Percentiles rank a stretch among this genome's conserved stretches.
These are phyloP conservation scores for Staphylotrichum longicolle DNA, from an alignment of 495 filamentous ascomycete genomes.

Conservation along the genomic window DNA sequence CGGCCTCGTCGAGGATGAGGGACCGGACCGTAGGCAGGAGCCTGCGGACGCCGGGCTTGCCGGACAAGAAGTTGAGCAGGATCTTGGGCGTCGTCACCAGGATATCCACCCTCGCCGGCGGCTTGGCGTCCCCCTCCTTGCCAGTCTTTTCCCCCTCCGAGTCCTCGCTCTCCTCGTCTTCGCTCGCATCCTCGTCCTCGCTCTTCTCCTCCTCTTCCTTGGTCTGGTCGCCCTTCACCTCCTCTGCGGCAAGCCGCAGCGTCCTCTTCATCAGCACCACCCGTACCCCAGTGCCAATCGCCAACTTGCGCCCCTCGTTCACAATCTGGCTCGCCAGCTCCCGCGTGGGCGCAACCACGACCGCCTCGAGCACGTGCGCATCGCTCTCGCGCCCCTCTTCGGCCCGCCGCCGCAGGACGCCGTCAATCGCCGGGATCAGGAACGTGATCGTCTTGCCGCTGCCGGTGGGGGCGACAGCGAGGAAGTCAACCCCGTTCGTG, in stretches of 20 bases:
- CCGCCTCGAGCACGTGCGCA: conserved; percentile 57
- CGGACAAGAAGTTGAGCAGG: conserved; percentile 70
- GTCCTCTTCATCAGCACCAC: conserved; percentile 82
- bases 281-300: conserved; percentile 72
- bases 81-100: conserved; percentile 83
- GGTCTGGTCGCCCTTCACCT: conserved; percentile 37
- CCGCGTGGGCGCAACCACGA: conserved; percentile 87
- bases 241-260: conserved; percentile 61
- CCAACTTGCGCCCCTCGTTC: conserved; percentile 83
- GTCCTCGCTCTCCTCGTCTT: conserved; percentile 19
- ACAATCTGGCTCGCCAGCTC: conserved; percentile 90
- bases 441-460: conserved; percentile 97
- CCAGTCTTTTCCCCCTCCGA: conserved; percentile 39
- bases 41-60: conserved; percentile 42
- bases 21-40: conserved; percentile 62
- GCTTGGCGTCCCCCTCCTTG: conserved; percentile 32
- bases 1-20: conserved; percentile 88
- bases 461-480: conserved; percentile 89
- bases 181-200: conserved; percentile 30
- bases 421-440: conserved; percentile 78
- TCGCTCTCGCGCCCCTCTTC: conserved; percentile 34
- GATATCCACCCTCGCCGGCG: conserved; percentile 70
- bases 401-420: conserved; percentile 55
- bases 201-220: conserved; percentile 26
- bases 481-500: conserved; percentile 58